Conservation (phyloP, 2,329 filamentous ascomycete species). For the Magnaporthiopsis rhizophila region DNA sequence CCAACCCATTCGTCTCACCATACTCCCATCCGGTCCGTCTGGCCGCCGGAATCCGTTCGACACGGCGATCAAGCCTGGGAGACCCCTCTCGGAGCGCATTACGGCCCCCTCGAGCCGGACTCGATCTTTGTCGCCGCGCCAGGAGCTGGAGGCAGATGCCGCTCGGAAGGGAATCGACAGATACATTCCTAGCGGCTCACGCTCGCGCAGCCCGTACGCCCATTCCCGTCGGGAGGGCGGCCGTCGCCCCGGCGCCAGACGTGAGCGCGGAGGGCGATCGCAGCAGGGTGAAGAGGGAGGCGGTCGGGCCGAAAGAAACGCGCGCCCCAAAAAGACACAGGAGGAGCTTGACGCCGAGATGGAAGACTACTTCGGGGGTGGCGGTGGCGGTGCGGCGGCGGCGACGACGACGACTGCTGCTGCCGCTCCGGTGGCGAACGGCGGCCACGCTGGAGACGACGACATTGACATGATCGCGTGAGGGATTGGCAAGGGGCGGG, state of each 20-base stretch:
- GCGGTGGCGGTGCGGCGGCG: slow-evolving; percentile 29
- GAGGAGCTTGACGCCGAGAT: slow-evolving; percentile 95
- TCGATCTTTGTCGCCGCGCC: slow-evolving; percentile 51
- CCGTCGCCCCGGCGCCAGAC: slow-evolving; percentile 35
- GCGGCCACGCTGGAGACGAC: slow-evolving; percentile 26
- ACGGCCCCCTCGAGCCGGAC: slow-evolving; percentile 48
- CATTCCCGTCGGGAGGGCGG: slow-evolving; percentile 27
- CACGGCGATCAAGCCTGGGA: slow-evolving; percentile 44
- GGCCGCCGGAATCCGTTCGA: slow-evolving; percentile 44
- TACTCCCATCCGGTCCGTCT: slow-evolving; percentile 47
- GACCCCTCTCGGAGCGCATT: slow-evolving; percentile 53
- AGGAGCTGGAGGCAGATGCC: slow-evolving; percentile 41
- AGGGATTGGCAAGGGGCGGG: background rate
- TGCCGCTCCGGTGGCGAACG: slow-evolving; percentile 16
- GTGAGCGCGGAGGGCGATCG: slow-evolving; percentile 32
- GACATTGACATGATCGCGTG: slow-evolving; percentile 22
- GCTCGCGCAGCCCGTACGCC: slow-evolving; percentile 53
- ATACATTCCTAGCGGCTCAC: slow-evolving; percentile 59
- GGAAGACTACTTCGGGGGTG: slow-evolving; percentile 79
- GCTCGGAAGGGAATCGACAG: slow-evolving; percentile 65
- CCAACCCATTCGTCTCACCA: slow-evolving; percentile 69
- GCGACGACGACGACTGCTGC: slow-evolving; percentile 17
- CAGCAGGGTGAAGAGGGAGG: slow-evolving; percentile 12
- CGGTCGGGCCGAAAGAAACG: slow-evolving; percentile 37
- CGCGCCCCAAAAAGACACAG: slow-evolving; percentile 73